A percentile compares a stretch with the other conserved stretches of the same genome.
Evolutionary conservation across 495 filamentous ascomycete species (phyloP).

Genomic region (Aspergillus bridgeri): DNA sequence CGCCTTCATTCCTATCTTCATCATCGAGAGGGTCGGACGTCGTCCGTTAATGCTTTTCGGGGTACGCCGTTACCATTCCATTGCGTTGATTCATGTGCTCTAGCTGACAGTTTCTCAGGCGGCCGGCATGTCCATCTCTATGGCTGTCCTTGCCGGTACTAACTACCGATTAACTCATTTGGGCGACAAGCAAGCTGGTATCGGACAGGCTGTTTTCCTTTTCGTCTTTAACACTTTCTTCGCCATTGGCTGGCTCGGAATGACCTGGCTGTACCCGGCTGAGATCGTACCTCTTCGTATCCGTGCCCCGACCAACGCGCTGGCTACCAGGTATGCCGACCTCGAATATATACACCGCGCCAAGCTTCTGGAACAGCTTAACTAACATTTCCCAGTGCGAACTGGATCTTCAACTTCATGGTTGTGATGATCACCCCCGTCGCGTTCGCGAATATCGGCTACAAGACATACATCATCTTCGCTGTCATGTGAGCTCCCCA

Average conservation of each 20-base stretch:
- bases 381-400: constrained; percentile 11
- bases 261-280: constrained; percentile 73
- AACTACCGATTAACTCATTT: constrained; percentile 35
- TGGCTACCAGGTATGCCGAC: constrained; percentile 53
- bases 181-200: constrained; percentile 35
- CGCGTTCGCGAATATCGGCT: constrained; percentile 63
- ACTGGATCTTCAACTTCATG: constrained; percentile 51
- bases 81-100: not conserved
- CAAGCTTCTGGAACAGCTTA: constrained; percentile 27
- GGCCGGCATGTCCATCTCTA: constrained; percentile 63
- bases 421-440: constrained; percentile 73
- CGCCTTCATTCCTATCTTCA: constrained; percentile 67
- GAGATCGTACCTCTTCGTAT: constrained; percentile 70
- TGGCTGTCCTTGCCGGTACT: constrained; percentile 56
- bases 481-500: constrained; percentile 55
- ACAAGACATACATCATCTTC: constrained; percentile 75
- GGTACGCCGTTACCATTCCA: constrained; percentile 50
- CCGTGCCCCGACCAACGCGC: constrained; percentile 68
- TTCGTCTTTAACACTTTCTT: constrained; percentile 80
- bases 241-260: constrained; percentile 71
- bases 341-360: constrained; percentile 14
- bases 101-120: constrained; percentile 52
- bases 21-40: constrained; percentile 66
- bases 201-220: constrained; percentile 56
- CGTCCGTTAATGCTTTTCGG: constrained; percentile 71